Evolutionary conservation across 352 stramenopile genomes (phyloP), one percentile per base, ranked within the genome.

Genomic region (Phytophthora syringae): DNA sequence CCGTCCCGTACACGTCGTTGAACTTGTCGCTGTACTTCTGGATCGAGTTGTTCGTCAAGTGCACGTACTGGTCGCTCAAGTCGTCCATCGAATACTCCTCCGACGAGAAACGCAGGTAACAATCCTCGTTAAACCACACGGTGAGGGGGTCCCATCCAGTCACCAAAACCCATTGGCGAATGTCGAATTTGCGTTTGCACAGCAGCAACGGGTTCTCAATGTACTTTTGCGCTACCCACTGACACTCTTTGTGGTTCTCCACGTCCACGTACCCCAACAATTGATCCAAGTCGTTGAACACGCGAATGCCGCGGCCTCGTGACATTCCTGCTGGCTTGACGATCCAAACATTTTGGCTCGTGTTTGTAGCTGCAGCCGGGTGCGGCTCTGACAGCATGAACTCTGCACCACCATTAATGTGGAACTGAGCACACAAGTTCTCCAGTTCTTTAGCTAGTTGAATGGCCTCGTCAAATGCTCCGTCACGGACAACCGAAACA

Each of bases 1-100:
- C 79, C 2, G 82, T 91, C 2, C 71, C 67, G 60, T 94, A 93
- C 13, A 85, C 77, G 48, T 91, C 74, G 57, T 94, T 65, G 60
- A 98, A 98, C 52, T 97, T 95, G 60, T 96, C 82, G 48, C 76
- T 92, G 64, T 96, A 85, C 77, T 98, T 98, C 63, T 93, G 86
- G 65, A 98, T 98, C 44, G 79, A 96, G 78, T 98, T 98, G 76
- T 98, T 98, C 28, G 94, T 97, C 34, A 98, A 65, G 69, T 98
- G 94, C 48, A 98, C 86, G 79, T 95, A 98, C 57, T 84, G 75
- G 64, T 98, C 92, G 12, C 66, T 83, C 45, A 94, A 55, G 60
- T 95, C 82, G n/a, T 91, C 74, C 54, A 81, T 87, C 36, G 82
- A 85, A 69, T 91, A 93, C 52, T 86, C 82, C 45, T 96, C 87